These are phyloP conservation scores for Trichoderma orchidacearum DNA, from an alignment of 495 filamentous ascomycete species.

Conservation along the genomic window DNA sequence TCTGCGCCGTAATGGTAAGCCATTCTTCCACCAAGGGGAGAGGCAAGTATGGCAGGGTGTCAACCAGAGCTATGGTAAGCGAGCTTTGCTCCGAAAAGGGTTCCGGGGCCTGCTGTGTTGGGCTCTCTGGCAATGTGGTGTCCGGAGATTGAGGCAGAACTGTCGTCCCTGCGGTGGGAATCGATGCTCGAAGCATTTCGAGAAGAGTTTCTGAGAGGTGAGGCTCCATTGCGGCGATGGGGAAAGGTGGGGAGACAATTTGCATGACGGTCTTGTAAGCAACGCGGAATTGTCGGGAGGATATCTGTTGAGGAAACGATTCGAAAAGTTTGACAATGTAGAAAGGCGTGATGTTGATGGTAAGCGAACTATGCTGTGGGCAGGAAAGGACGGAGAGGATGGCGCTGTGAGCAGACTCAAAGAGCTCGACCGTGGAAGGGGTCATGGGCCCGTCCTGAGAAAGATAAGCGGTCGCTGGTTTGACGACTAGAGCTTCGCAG, in stretches of 20 bases:
- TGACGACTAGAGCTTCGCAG: constrained; percentile 61
- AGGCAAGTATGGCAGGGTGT: constrained; percentile 64
- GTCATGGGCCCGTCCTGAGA: constrained; percentile 32
- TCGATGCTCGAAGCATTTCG: constrained; percentile 64
- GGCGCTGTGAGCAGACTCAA: constrained; percentile 84
- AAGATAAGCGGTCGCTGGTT: constrained; percentile 66
- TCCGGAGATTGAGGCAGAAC: constrained; percentile 14
- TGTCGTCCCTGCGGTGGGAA: constrained; percentile 37
- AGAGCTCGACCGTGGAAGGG: constrained; percentile 48
- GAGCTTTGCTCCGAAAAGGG: constrained; percentile 68
- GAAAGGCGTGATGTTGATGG: constrained; percentile 62
- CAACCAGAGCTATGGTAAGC: constrained; percentile 65
- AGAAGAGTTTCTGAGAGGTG: constrained; percentile 65
- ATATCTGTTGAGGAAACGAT: constrained; percentile 73
- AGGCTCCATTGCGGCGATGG: constrained; percentile 55
- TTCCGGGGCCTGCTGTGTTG: constrained; percentile 8
- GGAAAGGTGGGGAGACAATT: constrained; percentile 71
- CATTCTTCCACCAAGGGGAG: constrained; percentile 51
- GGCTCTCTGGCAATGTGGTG: constrained; percentile 6
- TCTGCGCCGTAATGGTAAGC: constrained; percentile 50
- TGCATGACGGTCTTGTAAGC: constrained; percentile 84
- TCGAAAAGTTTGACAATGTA: constrained; percentile 78
- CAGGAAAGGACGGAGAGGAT: constrained; percentile 73
- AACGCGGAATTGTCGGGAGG: constrained; percentile 79
- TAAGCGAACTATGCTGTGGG: constrained; percentile 57